These are phyloP conservation scores for Raphanus hybrid DNA, from an alignment of 441 rosid genomes.

Conservation along the genomic window DNA sequence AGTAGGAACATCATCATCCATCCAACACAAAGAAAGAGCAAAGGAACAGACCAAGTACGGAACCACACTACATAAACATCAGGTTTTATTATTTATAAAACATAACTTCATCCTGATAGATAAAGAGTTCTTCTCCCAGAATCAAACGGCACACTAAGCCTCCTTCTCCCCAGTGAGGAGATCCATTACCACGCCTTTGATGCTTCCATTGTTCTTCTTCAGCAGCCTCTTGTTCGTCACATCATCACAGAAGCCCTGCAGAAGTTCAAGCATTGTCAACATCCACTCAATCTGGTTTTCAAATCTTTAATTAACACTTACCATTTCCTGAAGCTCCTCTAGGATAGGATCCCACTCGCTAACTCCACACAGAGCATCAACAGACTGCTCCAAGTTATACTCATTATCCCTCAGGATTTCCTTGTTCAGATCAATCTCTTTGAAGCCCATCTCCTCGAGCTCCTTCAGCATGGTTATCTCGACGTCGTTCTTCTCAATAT, in stretches of 20 bases:
- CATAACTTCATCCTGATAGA: constrained; percentile 10
- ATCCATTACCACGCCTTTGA: constrained; percentile 92
- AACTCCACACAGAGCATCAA: constrained; percentile 82
- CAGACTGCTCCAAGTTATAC: constrained; percentile 76
- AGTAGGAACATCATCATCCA: constrained; percentile 1
- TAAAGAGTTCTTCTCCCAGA: not conserved
- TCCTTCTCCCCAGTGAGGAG: constrained; percentile 66
- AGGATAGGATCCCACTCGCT: constrained; percentile 94
- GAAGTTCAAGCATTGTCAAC: not conserved
- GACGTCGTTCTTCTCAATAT: constrained; percentile 40
- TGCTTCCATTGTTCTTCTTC: constrained; percentile 95
- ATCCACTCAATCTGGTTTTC: not conserved
- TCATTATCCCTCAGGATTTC: constrained; percentile 79
- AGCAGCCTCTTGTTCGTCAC: constrained; percentile 84
- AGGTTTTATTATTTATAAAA: constrained; percentile 16
- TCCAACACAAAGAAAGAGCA: not conserved
- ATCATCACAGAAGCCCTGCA: constrained; percentile 79
- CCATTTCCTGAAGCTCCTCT: constrained; percentile 93
- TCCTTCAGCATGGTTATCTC: constrained; percentile 77
- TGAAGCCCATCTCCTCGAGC: constrained; percentile 95
- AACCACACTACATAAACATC: constrained; percentile 7
- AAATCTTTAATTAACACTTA: constrained; percentile 35
- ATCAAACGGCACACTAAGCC: constrained; percentile 42
- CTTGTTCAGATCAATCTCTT: constrained; percentile 88
- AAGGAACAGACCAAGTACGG: not conserved